Evolutionary conservation across 257 asterid genomes (phyloP), one percentile per base, ranked within the genome.

Genomic region (Scutellaria minor): DNA sequence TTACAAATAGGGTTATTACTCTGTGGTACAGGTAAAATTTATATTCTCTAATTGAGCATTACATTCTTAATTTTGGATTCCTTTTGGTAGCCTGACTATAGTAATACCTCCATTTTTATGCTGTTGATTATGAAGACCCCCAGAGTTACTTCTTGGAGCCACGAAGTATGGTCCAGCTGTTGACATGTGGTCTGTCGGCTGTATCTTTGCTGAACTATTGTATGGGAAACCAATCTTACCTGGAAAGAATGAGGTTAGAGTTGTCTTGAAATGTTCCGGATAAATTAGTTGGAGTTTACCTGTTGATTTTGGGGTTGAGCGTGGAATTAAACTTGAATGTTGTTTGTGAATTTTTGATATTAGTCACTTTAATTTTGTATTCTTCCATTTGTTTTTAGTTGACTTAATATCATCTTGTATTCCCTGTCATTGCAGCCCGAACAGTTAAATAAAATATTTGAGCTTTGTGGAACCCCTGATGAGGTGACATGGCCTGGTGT

Each of bases 151-250:
- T 72, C 96, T 94, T 62, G 98, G 98, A 80, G 95, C 97, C 80
- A 94, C 96, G 35, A 89, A 91, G 77, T 94, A 94, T 81, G 98
- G 97, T 66, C 96, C 98, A 47, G 87, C 97, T 44, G 97, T 94
- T 75, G 98, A 94, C 85, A 85, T 94, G 98, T 94, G 98, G 98
- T 94, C 98, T 18, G 98, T 91, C 70, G 98, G 98, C 75, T 94
- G 98, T 78, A 91, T 94, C 74, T 94, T 94, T 78, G 97, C 97
- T 62, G 98, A 94, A 79, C 96, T 94, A 73, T 80, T 94, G 85
- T 64, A 79, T 64, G 98, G 95, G 53, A 94, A 88, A 63, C 96
- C 97, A 11, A 94, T 94, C 74, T 84, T 94, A 78, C 83, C 93
- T 0, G 98, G 97, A 45, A 94, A 88, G 84, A 82, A 72, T 75